These are phyloP conservation scores for Cyclotella choctawhatcheeana DNA, from an alignment of 108 stramenopile genomes.

Conservation along the genomic window DNA sequence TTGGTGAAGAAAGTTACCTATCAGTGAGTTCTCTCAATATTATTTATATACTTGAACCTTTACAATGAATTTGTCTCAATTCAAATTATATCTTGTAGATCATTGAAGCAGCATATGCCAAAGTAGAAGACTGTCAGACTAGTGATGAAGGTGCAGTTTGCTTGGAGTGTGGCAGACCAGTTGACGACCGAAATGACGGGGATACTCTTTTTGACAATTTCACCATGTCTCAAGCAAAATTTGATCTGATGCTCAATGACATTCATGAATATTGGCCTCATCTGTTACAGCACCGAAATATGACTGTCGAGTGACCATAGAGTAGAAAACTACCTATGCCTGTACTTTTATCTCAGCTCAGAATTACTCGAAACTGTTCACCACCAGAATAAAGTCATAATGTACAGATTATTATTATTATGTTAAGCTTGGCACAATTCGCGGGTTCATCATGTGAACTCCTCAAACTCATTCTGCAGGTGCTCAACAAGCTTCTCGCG, in stretches of 20 bases:
- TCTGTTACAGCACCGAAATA: too few relatives aligned
- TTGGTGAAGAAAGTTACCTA: not conserved
- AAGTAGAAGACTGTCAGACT: not conserved
- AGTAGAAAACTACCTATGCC: too few relatives aligned
- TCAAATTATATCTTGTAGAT: slow-evolving; percentile 1
- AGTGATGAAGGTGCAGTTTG: not conserved
- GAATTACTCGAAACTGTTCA: too few relatives aligned
- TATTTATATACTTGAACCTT: not conserved
- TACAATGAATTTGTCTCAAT: not conserved
- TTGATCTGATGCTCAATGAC: not conserved
- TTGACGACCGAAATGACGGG: not conserved
- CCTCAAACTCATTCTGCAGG: slow-evolving; percentile 58
- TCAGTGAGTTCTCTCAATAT: not conserved
- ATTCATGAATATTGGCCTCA: not conserved
- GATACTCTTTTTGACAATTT: not conserved
- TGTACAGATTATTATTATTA: too few relatives aligned
- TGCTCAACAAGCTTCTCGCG: slow-evolving; percentile 61
- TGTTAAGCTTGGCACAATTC: too few relatives aligned
- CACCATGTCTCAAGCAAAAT: not conserved
- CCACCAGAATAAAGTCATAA: too few relatives aligned
- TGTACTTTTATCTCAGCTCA: too few relatives aligned
- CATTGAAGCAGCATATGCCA: not conserved
- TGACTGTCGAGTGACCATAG: too few relatives aligned
- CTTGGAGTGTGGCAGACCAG: not conserved
- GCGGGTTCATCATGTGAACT: slow-evolving; percentile 1